Evolutionary conservation across 2,329 filamentous ascomycete genomes (phyloP).

Genomic region (Trichoderma atrobrunneum): DNA sequence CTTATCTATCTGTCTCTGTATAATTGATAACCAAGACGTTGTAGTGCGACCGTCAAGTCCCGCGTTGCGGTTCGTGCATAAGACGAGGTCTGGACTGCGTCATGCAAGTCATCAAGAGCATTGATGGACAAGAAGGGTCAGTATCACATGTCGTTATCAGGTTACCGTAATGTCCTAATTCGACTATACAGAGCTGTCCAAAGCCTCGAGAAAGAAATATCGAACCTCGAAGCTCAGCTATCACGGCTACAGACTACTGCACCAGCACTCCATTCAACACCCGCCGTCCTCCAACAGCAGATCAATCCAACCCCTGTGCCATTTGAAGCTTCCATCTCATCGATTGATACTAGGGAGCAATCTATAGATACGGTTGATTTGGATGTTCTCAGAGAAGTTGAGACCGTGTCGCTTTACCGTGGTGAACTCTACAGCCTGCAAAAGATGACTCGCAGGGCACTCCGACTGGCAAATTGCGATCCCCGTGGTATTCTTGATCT

Average conservation of each 20-base stretch:
- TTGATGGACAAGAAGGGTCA: slow-evolving; percentile 10
- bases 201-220: slow-evolving; percentile 7
- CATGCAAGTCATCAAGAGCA: slow-evolving; percentile 8
- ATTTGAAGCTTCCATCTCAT: background rate
- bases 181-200: background rate
- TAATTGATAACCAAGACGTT: background rate
- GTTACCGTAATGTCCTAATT: background rate
- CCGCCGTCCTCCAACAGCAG: background rate
- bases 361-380: background rate
- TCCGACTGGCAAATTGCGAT: background rate
- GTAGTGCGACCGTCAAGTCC: slow-evolving; percentile 9
- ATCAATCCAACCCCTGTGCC: background rate
- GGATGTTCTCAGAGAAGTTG: background rate
- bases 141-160: background rate
- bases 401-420: background rate
- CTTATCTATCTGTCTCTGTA: background rate
- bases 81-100: slow-evolving; percentile 13
- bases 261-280: background rate
- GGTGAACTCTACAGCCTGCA: background rate
- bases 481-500: background rate
- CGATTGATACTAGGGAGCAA: background rate
- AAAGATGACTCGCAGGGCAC: background rate
- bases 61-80: slow-evolving; percentile 11
- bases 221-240: slow-evolving; percentile 4
- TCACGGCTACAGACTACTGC: background rate